These are phyloP conservation scores for Cyclocybe cylindracea DNA, from an alignment of 768 basidiomycete genomes.

Conservation along the genomic window DNA sequence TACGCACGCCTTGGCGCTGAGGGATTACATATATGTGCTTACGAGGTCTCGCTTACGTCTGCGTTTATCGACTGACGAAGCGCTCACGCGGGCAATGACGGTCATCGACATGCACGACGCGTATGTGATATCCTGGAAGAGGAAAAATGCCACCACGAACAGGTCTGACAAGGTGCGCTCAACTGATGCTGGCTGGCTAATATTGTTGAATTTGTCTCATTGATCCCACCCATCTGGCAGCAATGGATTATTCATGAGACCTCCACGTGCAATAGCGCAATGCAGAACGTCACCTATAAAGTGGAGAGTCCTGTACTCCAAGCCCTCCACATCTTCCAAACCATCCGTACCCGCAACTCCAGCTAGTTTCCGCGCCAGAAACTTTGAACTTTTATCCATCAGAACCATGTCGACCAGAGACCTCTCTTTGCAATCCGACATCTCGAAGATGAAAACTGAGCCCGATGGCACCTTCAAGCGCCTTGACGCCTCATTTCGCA, in stretches of 20 bases:
- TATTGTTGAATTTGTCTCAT: no score
- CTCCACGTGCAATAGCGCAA: constrained; percentile 7
- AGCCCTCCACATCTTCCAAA: not conserved
- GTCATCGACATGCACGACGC: no score
- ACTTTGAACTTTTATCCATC: not conserved
- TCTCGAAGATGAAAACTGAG: constrained; percentile 53
- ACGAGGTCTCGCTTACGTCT: no score
- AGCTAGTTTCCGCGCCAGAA: not conserved
- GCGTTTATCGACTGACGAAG: no score
- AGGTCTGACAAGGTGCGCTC: no score
- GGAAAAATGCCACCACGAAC: no score
- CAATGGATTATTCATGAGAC: constrained; percentile 3
- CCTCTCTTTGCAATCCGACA: constrained; percentile 41
- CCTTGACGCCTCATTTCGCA: constrained; percentile 47
- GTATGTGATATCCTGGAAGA: no score
- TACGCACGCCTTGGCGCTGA: no score
- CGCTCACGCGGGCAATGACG: no score
- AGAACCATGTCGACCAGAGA: constrained; percentile 15
- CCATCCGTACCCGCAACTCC: not conserved
- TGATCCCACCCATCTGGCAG: no score
- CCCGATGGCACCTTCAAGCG: constrained; percentile 72
- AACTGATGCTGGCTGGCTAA: no score
- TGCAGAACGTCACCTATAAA: constrained; percentile 1
- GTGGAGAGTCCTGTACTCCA: not conserved
- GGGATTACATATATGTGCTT: no score